Evolutionary conservation across 108 stramenopile species (phyloP), one percentile per base, ranked within the genome.

Genomic region (Pelagomonas calceolata): DNA sequence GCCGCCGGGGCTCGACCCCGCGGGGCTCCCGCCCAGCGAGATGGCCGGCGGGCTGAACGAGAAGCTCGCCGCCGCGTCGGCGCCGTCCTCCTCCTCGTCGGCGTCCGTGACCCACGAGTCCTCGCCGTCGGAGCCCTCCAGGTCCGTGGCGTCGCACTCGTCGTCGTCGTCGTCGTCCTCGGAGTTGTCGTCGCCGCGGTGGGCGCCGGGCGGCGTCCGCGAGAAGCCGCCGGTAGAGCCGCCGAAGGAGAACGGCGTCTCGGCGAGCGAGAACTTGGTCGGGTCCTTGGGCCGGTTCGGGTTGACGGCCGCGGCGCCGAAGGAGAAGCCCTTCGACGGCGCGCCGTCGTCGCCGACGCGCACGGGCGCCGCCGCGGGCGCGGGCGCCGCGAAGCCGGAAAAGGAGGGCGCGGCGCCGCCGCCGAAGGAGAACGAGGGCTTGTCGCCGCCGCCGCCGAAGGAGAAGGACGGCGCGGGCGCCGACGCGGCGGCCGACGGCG

Each of bases 151-250:
- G 29, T 87, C 88, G 34, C 76, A 72, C 0, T 70, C 72, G 37
- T 72, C 37, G 65, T 88, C 89, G 17, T 89, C 76, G 17, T 85
- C 21, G 37, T 66, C 67, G 0, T 87, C 69, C 73, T 92, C 89
- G 10, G 72, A 78, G 30, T 91, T 82, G 29, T 80, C 64, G 68
- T 91, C 92, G 29, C 88, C 89, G 4, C 92, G 90, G 76, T 89
- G 80, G 72, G 91, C 90, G 43, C 89, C 90, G n/a, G 3, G 18
- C 51, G 51, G 21, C 51, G 51, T 90, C 72, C 36, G 82, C 86
- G 45, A 88, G 89, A 4, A 88, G 65, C 32, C 90, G 51, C 14
- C 75, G 81, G 67, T 87, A 86, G 63, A 92, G 83, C 18, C 73
- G 70, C 0, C 73, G 67, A 4, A 72, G 31, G 16, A 86, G 89